Percentiles rank a stretch among this genome's conserved stretches.
Evolutionary conservation across 2,329 filamentous ascomycete genomes (phyloP).

Genomic region (Teratosphaeria destructans): DNA sequence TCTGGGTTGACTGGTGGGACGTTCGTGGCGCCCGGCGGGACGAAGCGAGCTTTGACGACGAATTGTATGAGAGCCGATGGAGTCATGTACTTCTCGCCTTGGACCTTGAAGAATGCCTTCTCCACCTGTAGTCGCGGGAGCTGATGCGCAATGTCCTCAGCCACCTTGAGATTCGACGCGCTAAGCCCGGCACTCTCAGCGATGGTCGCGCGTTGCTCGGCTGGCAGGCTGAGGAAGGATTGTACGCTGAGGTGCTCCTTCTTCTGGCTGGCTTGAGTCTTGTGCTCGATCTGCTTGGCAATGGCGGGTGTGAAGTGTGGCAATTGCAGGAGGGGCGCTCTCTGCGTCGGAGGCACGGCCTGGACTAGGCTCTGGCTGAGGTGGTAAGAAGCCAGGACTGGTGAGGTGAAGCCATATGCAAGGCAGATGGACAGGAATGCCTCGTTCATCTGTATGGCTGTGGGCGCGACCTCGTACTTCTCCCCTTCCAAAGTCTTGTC

Average conservation of each 20-base stretch:
- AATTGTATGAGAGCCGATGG: slow-evolving; percentile 87
- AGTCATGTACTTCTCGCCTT: slow-evolving; percentile 85
- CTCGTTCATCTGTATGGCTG: slow-evolving; percentile 74
- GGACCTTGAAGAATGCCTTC: slow-evolving; percentile 97
- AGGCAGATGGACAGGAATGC: slow-evolving; percentile 80
- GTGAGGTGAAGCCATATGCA: slow-evolving; percentile 72
- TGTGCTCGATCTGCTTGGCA: slow-evolving; percentile 58
- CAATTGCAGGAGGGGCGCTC: slow-evolving; percentile 70
- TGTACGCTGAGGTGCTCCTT: slow-evolving; percentile 68
- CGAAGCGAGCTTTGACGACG: slow-evolving; percentile 86
- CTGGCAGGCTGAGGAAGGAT: slow-evolving; percentile 76
- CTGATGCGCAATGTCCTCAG: slow-evolving; percentile 68
- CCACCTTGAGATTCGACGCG: slow-evolving; percentile 65
- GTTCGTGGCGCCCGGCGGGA: slow-evolving; percentile 70
- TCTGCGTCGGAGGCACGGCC: slow-evolving; percentile 70
- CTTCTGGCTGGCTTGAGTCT: slow-evolving; percentile 38
- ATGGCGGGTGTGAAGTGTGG: slow-evolving; percentile 66
- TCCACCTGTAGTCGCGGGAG: slow-evolving; percentile 75
- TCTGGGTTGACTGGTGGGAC: slow-evolving; percentile 50
- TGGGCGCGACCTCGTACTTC: slow-evolving; percentile 82
- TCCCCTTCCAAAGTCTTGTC: slow-evolving; percentile 67
- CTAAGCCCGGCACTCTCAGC: slow-evolving; percentile 62
- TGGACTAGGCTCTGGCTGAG: slow-evolving; percentile 82
- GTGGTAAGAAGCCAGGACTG: slow-evolving; percentile 72
- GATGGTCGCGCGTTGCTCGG: slow-evolving; percentile 61